Evolutionary conservation across 139 green algal genomes (phyloP).

Genomic region (Pseudopediastrum boryanum): DNA sequence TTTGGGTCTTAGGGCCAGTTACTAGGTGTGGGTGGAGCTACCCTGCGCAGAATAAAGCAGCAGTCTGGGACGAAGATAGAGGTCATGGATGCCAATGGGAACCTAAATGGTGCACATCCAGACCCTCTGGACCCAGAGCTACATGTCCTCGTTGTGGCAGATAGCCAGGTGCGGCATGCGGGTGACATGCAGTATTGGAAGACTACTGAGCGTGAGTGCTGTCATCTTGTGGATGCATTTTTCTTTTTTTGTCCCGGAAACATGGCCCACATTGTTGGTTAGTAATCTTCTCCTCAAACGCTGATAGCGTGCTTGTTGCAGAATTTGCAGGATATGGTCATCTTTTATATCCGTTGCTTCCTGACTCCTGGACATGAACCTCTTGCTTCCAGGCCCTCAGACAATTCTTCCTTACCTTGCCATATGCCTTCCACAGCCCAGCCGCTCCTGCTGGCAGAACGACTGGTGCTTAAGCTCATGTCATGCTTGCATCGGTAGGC

Average conservation of each 20-base stretch:
- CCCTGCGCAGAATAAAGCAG: slow-evolving; percentile 31
- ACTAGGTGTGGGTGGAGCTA: slow-evolving; percentile 12
- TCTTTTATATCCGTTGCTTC: neutral
- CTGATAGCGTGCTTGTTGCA: neutral
- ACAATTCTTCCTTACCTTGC: too few species aligned
- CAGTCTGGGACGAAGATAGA: neutral
- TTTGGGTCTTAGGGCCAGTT: neutral
- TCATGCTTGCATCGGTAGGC: neutral
- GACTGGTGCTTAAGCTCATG: neutral
- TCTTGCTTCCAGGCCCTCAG: neutral
- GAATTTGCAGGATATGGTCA: neutral
- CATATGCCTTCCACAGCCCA: too few species aligned
- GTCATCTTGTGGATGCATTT: neutral
- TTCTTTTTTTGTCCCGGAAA: neutral
- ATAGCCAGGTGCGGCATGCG: slow-evolving; percentile 18
- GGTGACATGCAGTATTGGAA: neutral
- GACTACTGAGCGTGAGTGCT: neutral
- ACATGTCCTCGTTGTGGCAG: slow-evolving; percentile 26
- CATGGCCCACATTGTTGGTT: neutral
- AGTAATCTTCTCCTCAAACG: neutral
- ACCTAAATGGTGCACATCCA: slow-evolving; percentile 24
- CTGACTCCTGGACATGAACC: neutral
- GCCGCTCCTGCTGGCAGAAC: neutral
- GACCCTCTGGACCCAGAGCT: slow-evolving; percentile 25
- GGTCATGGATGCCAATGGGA: slow-evolving; percentile 15